Base-by-base conservation (phyloP, 305 asterid genomes). In the Plantago rigida region DNA sequence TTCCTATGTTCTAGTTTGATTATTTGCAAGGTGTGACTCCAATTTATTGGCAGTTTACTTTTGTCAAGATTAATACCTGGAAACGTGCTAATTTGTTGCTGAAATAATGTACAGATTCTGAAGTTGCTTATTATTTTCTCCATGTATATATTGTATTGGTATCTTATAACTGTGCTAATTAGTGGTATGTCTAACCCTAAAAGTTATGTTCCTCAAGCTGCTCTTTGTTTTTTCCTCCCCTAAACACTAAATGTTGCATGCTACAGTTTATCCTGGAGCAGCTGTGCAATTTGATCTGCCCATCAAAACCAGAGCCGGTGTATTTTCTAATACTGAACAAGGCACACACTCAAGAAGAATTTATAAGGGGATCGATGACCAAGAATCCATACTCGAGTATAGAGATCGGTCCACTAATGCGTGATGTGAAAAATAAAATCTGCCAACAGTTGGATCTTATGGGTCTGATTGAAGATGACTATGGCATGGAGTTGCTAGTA, bases 321-420 rank as follows among this genome's bases (percentile, higher is more conserved):
- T 89, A 87, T 81, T 81, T 75, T 58, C 71, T 93, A 64, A 87
- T 89, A 56, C 77, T 93, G 73, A 93, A 93, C 86, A 93, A 89
- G 81, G 96, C 89, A 57, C 97, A 89, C 66, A 87, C 99, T 3
- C 97, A 93, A 75, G 99, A 93, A 78, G 99, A 93, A 69, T 93
- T 93, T 76, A 93, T 93, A 63, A 81, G 99, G 83, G 99, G 99
- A 67, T 89, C 99, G 56, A 93, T 93, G 99, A 89, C 95, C 62
- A 89, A 93, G 74, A 93, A 89, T 81, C 99, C 99, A 73, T 93
- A 93, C 78, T 89, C 99, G 11, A 89, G 96, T 78, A 78, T 82
- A 64, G 99, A 93, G 81, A 78, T 93, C 75, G 99, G 99, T 68
- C 97, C 99, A 39, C 82, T 93, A 75, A 89, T 93, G 99, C 97